Percentiles rank a stretch among this genome's conserved stretches.
phyloP scores from a whole-genome alignment of 2,329 filamentous ascomycete species.

The Lachnellula cervina region DNA sequence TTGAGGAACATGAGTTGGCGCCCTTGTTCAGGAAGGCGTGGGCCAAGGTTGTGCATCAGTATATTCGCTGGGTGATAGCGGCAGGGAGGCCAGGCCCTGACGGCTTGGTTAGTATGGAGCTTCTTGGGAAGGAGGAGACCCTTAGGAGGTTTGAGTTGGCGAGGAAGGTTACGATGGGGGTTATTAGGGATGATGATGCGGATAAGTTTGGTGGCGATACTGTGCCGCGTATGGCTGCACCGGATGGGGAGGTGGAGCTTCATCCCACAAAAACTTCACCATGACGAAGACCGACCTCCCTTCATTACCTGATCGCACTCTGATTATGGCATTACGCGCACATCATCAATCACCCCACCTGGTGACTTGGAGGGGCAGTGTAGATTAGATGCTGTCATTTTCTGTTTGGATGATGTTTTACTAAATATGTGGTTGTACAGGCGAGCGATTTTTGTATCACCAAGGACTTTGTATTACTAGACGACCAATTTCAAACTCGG shows the following conservation, averaged over 20 bases:
- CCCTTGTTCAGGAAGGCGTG: conserved; percentile 23
- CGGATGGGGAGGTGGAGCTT: not conserved
- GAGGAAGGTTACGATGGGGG: conserved; percentile 8
- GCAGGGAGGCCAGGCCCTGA: conserved; percentile 49
- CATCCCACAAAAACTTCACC: no score
- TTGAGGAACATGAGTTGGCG: not conserved
- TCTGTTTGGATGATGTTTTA: not conserved
- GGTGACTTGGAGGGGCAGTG: not conserved
- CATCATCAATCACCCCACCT: no score
- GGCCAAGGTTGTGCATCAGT: conserved; percentile 46
- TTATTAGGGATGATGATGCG: not conserved
- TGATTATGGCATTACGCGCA: no score
- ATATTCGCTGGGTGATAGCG: conserved; percentile 51
- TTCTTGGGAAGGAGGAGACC: conserved; percentile 49
- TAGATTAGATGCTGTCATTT: not conserved
- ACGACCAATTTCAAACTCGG: not conserved
- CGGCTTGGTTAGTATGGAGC: conserved; percentile 47
- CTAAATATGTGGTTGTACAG: not conserved
- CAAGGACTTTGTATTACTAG: not conserved
- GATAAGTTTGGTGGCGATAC: no score
- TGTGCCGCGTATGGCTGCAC: not conserved
- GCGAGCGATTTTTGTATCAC: not conserved
- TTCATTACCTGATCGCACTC: no score
- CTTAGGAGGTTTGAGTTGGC: conserved; percentile 34
- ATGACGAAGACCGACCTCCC: no score